These are phyloP conservation scores for Turnera subulata DNA, from an alignment of 345 rosid genomes.

Conservation along the genomic window DNA sequence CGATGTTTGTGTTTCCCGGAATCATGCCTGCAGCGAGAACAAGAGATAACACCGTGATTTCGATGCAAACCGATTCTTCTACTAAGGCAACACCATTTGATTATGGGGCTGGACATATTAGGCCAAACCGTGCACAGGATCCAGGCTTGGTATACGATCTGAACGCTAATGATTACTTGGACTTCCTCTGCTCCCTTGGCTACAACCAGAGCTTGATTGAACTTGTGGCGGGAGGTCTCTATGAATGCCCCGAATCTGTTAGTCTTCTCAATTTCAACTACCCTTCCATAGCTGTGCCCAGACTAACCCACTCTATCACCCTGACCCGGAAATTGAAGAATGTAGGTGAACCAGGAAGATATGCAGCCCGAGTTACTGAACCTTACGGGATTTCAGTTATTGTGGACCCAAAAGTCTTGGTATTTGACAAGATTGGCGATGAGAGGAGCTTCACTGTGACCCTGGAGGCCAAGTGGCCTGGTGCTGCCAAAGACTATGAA, in stretches of 20 bases:
- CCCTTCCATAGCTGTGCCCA: conserved; percentile 40
- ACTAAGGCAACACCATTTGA: conserved; percentile 22
- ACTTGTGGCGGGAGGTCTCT: neutral
- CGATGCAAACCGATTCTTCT: neutral
- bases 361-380: neutral
- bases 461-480: neutral
- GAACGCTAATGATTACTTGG: conserved; percentile 14
- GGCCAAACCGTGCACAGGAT: conserved; percentile 23
- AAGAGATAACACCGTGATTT: conserved; percentile 1
- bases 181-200: conserved; percentile 19
- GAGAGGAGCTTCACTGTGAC: conserved; percentile 6
- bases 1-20: too few relatives aligned
- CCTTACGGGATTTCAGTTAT: neutral
- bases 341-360: conserved; percentile 6
- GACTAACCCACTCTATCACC: neutral
- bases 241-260: conserved; percentile 19
- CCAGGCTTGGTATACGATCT: conserved; percentile 32
- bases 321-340: conserved; percentile 10
- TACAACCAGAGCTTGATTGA: conserved; percentile 3
- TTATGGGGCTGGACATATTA: conserved; percentile 25
- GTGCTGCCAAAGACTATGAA: neutral
- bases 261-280: conserved; percentile 37
- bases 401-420: conserved; percentile 7
- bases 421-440: conserved; percentile 1
- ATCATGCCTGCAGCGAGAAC: conserved; percentile 13